A percentile compares a stretch with the other conserved stretches of the same genome.
Evolutionary conservation across 768 basidiomycete genomes (phyloP).

Genomic region (Coprinopsis strossmayeri): DNA sequence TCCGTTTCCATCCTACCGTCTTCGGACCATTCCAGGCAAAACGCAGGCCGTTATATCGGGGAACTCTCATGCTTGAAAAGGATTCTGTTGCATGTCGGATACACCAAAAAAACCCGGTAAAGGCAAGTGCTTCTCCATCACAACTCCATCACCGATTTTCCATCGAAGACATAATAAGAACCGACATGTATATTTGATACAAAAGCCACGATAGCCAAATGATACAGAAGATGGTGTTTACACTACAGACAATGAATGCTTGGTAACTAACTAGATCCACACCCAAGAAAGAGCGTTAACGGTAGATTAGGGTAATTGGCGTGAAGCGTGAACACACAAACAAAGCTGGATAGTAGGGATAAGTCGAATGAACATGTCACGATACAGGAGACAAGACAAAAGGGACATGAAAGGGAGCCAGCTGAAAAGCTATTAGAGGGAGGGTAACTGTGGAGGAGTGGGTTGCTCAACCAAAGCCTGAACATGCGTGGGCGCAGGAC

Average conservation of each 20-base stretch:
- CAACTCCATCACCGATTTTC: too few species aligned
- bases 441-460: neutral
- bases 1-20: too few species aligned
- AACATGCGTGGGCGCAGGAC: neutral
- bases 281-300: neutral
- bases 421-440: neutral
- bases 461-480: neutral
- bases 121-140: too few species aligned
- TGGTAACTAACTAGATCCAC: neutral
- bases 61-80: too few species aligned
- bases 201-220: neutral
- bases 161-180: neutral
- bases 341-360: too few species aligned
- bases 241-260: conserved; percentile 1
- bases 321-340: too few species aligned
- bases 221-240: conserved; percentile 8
- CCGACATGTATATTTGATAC: conserved; percentile 9
- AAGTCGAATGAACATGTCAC: neutral
- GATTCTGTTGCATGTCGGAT: too few species aligned
- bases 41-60: neutral
- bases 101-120: too few species aligned
- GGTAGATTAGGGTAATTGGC: neutral
- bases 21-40: neutral
- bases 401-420: neutral
- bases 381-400: neutral